Conservation (phyloP, 2,329 filamentous ascomycete genomes). For the Ophiostoma australiae region DNA sequence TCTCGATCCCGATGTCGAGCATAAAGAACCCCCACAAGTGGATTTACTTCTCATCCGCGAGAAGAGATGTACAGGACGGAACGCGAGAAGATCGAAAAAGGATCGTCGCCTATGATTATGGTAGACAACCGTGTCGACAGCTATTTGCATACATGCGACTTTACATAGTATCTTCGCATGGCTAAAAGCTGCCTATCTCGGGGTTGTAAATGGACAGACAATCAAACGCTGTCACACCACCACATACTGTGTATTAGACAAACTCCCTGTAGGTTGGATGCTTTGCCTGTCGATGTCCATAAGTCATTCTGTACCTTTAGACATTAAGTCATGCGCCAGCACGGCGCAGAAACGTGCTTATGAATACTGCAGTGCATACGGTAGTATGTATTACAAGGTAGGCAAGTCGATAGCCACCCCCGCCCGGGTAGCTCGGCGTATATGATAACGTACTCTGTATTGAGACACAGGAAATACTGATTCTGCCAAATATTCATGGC, state of each 20-base stretch:
- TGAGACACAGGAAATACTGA: neutral
- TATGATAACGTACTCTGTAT: neutral
- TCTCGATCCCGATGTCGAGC: constrained; percentile 13
- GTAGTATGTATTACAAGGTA: neutral
- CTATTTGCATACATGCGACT: neutral
- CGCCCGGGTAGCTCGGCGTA: neutral
- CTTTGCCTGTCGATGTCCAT: no score
- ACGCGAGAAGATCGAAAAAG: neutral
- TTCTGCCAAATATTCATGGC: neutral
- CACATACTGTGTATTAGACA: neutral
- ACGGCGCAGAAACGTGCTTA: neutral
- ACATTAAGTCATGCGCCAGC: neutral
- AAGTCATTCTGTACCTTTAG: neutral
- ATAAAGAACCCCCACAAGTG: neutral
- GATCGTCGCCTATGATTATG: neutral
- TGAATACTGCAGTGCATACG: neutral
- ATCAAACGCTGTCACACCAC: neutral
- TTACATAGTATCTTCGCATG: neutral
- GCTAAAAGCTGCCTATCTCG: neutral
- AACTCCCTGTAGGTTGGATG: neutral
- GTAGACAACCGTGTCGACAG: neutral
- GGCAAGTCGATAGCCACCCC: neutral
- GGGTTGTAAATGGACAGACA: neutral
- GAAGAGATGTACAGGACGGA: neutral
- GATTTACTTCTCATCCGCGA: neutral